Evolutionary conservation across 2,329 filamentous ascomycete species (phyloP), one percentile per base, ranked within the genome.

Genomic region (Sarocladium kiliense): DNA sequence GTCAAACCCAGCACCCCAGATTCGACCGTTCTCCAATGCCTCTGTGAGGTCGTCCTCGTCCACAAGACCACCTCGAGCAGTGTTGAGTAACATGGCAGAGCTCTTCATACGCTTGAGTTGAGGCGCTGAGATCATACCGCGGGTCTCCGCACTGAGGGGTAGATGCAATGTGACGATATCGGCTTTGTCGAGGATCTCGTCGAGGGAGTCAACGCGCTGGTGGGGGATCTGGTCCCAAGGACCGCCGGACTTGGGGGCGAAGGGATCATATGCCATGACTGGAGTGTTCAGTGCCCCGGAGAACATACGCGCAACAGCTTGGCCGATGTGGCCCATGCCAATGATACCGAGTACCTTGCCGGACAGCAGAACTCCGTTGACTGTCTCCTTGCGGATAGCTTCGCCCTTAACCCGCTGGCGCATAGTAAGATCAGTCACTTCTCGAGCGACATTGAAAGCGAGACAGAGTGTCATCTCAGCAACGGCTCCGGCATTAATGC

Each of bases 291-390:
- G 67, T 2, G 65, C 68, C 2, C 64, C 65, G 2, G 60, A 57
- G 63, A 68, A 73, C 32, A 70, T 72, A 42, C 61, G 60, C 1
- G 69, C 69, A n/a, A 71, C 62, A 7, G 58, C 59, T 3, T 59
- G 61, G 1, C 71, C 69, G 32, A 73, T 69, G 54, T 66, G 65
- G 3, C 71, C 71, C 66, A 72, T 69, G 2, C 70, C 69, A 23
- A 73, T 56, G n/a, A 73, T 64, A 2, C 69, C 71, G 7, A 73
- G 54, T 0, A 64, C 65, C 60, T 70, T 71, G 7, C 61, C 57
- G 21, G 63, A 63, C 27, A 69, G 58, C 23, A 63, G 67, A 36
- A 64, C 54, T 21, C 62, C 68, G 26, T 50, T 42, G 7, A 66
- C 41, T 7, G 63, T 62, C 5, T 65, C 53, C n/a, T 63, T 65